Percentiles rank a stretch among this genome's conserved stretches.
Evolutionary conservation across 2,329 filamentous ascomycete species (phyloP).

Genomic region (Alternaria arborescens): DNA sequence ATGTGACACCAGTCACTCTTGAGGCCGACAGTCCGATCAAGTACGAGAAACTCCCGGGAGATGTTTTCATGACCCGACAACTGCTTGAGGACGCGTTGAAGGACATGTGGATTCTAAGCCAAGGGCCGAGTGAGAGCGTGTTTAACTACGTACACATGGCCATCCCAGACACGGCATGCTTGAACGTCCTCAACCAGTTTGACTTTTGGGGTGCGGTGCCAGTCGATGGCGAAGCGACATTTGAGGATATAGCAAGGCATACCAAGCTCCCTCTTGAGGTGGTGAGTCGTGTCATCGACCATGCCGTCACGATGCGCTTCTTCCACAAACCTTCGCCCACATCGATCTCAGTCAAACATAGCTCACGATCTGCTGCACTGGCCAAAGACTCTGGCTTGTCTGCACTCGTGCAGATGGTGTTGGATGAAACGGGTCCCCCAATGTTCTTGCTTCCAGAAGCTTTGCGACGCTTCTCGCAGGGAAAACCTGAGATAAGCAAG

Average conservation of each 20-base stretch:
- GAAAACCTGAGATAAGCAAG: slow-evolving; percentile 32
- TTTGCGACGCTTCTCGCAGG: slow-evolving; percentile 35
- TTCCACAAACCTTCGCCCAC: slow-evolving; percentile 39
- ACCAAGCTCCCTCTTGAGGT: slow-evolving; percentile 39
- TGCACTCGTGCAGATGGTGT: slow-evolving; percentile 36
- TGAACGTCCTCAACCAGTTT: slow-evolving; percentile 62
- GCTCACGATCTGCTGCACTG: slow-evolving; percentile 42
- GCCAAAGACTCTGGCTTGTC: slow-evolving; percentile 34
- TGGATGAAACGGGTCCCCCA: slow-evolving; percentile 38
- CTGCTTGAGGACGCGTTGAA: slow-evolving; percentile 56
- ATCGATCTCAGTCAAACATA: slow-evolving; percentile 32
- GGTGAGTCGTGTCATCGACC: slow-evolving; percentile 44
- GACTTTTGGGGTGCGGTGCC: slow-evolving; percentile 63
- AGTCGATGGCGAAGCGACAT: slow-evolving; percentile 56
- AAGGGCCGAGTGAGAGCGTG: slow-evolving; percentile 61
- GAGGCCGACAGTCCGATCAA: slow-evolving; percentile 54
- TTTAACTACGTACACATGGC: slow-evolving; percentile 51
- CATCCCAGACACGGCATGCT: slow-evolving; percentile 55
- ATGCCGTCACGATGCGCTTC: slow-evolving; percentile 47
- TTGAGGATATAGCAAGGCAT: slow-evolving; percentile 39
- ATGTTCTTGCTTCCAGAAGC: slow-evolving; percentile 43
- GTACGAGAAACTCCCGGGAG: slow-evolving; percentile 54
- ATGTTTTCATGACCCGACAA: slow-evolving; percentile 57
- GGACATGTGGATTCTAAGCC: slow-evolving; percentile 58
- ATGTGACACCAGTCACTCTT: slow-evolving; percentile 55